Evolutionary conservation across 1,284 basidiomycete genomes (phyloP).

Genomic region (Marasmius oreades): DNA sequence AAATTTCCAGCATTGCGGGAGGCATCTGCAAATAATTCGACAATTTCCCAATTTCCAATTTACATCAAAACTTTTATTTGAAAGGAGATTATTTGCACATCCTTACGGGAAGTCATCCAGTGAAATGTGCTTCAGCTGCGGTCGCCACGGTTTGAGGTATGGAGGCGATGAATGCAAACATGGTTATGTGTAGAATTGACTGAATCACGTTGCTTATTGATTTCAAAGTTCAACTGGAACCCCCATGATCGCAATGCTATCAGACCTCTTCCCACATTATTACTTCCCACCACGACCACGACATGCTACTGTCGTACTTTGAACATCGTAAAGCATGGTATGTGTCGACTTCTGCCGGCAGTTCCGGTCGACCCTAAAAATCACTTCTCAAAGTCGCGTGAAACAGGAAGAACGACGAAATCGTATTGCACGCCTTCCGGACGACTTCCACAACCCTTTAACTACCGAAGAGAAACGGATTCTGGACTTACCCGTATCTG

Average conservation of each 20-base stretch:
- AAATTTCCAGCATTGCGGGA: no score
- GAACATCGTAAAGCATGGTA: conserved; percentile 14
- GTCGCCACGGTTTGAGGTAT: no score
- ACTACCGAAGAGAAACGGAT: conserved; percentile 36
- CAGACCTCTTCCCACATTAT: background rate
- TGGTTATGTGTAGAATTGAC: no score
- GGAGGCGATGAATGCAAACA: no score
- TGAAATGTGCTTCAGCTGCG: no score
- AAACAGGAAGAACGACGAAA: conserved; percentile 47
- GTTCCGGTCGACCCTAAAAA: background rate
- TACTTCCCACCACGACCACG: background rate
- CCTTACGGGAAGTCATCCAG: no score
- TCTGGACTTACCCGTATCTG: conserved; percentile 36
- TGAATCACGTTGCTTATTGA: no score
- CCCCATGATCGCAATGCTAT: background rate
- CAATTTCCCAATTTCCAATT: no score
- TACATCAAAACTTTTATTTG: no score
- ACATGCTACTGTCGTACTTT: background rate
- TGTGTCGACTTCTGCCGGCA: background rate
- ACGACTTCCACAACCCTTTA: conserved; percentile 36
- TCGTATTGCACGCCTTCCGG: conserved; percentile 37
- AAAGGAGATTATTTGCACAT: no score
- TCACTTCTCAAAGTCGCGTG: conserved; percentile 17
- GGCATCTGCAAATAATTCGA: no score
- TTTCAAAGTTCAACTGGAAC: no score